phyloP scores from a whole-genome alignment of 2,329 filamentous ascomycete genomes.

The Byssoonygena ceratinophila region DNA sequence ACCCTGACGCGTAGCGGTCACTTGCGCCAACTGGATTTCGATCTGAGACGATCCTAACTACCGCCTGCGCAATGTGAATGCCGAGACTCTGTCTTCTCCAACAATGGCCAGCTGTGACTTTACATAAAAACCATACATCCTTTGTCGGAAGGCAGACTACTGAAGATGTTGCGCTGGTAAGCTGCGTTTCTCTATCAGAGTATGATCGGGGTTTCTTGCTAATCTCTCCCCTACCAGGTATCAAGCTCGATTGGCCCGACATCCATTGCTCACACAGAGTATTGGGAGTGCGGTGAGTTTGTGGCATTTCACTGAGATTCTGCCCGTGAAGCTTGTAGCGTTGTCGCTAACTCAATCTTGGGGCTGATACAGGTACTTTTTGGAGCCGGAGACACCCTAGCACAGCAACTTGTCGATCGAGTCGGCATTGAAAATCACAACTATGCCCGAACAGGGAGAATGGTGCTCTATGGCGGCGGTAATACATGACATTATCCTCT shows the following conservation, averaged over 20 bases:
- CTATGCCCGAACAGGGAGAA: constrained; percentile 38
- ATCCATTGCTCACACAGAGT: constrained; percentile 81
- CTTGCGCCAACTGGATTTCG: background rate
- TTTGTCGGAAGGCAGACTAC: background rate
- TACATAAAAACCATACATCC: background rate
- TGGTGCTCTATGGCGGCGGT: constrained; percentile 43
- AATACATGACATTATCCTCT: constrained; percentile 13
- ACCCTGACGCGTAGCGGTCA: background rate
- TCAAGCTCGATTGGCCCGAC: constrained; percentile 65
- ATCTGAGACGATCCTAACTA: background rate
- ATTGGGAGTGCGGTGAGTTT: constrained; percentile 62
- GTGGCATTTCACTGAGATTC: background rate
- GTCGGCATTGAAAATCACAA: constrained; percentile 69
- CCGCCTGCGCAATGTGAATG: constrained; percentile 5
- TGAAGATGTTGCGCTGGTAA: constrained; percentile 36
- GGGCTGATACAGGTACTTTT: constrained; percentile 66
- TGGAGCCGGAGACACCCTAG: constrained; percentile 78
- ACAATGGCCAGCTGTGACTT: background rate
- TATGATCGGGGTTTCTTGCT: background rate
- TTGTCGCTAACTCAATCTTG: background rate
- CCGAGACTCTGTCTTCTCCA: background rate
- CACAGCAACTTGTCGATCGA: constrained; percentile 83
- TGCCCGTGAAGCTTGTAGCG: background rate
- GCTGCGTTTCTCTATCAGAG: background rate
- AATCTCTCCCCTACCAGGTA: constrained; percentile 48